Percentiles rank a stretch among this genome's conserved stretches.
phyloP scores from a whole-genome alignment of 345 rosid species.

The Microcos paniculata region DNA sequence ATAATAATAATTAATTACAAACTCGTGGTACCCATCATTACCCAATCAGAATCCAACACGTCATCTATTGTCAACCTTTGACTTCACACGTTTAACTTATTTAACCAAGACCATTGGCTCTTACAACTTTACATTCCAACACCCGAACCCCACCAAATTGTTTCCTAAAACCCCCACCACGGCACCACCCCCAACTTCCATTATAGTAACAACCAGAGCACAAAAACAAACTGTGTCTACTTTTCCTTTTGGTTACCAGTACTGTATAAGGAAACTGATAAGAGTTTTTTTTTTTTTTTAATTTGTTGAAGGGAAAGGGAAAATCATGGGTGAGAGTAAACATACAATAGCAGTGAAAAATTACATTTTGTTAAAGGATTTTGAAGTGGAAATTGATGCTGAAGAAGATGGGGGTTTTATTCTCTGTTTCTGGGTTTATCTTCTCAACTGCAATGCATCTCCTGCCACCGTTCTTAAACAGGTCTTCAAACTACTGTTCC shows the following conservation, averaged over 20 bases:
- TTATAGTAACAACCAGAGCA: not conserved
- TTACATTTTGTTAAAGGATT: constrained; percentile 44
- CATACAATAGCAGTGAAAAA: not conserved
- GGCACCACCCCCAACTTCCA: not conserved
- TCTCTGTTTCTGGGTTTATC: constrained; percentile 71
- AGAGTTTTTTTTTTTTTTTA: not conserved
- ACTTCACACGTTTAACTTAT: too few relatives aligned
- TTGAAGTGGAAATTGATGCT: constrained; percentile 32
- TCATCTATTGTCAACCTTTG: too few relatives aligned
- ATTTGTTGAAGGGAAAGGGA: not conserved
- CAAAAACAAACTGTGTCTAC: not conserved
- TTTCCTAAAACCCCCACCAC: not conserved
- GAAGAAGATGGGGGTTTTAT: constrained; percentile 39
- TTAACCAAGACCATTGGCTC: too few relatives aligned
- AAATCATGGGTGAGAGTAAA: constrained; percentile 2
- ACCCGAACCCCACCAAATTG: not conserved
- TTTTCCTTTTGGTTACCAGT: not conserved
- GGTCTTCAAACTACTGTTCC: constrained; percentile 29
- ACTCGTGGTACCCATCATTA: too few relatives aligned
- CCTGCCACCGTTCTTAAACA: constrained; percentile 55
- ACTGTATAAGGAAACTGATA: not conserved
- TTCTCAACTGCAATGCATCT: constrained; percentile 47
- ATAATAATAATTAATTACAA: too few relatives aligned
- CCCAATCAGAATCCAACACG: too few relatives aligned
- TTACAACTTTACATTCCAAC: too few relatives aligned